Evolutionary conservation across 148 eudicot species (phyloP), one percentile per base, ranked within the genome.

Genomic region (Cornus controversa): DNA sequence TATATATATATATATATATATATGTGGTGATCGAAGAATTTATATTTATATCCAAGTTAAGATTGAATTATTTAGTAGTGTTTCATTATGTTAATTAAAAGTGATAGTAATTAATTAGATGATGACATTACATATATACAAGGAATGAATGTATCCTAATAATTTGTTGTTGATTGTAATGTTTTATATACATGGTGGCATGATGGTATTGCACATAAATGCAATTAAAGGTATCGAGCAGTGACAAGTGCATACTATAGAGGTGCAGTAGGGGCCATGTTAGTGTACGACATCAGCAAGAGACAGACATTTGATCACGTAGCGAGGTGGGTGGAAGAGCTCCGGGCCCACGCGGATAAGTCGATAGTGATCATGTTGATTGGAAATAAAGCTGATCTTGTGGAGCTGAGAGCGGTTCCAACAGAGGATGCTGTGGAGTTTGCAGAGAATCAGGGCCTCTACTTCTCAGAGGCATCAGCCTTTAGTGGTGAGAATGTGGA

Each of bases 221-320:
- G 16, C 6, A 10, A 22, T 23, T 11, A 9, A 45, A 89, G 97
- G 87, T 93, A 91, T 75, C 79, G 97, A 80, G 97, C 97, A 37
- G 97, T 93, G 65, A 93, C 97, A 77, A 93, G 97, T 80, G 97
- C 97, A 72, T 93, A 93, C 81, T 93, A 93, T 84, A 86, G 97
- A 77, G 97, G 97, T 26, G 97, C 97, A 64, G 74, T 93, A 27
- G 97, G 97, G 57, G 97, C 97, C 37, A 85, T 93, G 77, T 81
- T 92, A 66, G 94, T 90, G 42, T 92, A 92, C 79, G 97, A 92
- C 83, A 88, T 90, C 65, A 91, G 92, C 8, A 91, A 91, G 69
- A 78, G 95, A 37, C 92, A 88, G 69, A 81, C 89, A 7, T 93
- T 93, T 68, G 97, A 93, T 79, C 93, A 93, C 18, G 93, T 91